Evolutionary conservation across 2,329 filamentous ascomycete genomes (phyloP).

Genomic region (Cadophora sp.): DNA sequence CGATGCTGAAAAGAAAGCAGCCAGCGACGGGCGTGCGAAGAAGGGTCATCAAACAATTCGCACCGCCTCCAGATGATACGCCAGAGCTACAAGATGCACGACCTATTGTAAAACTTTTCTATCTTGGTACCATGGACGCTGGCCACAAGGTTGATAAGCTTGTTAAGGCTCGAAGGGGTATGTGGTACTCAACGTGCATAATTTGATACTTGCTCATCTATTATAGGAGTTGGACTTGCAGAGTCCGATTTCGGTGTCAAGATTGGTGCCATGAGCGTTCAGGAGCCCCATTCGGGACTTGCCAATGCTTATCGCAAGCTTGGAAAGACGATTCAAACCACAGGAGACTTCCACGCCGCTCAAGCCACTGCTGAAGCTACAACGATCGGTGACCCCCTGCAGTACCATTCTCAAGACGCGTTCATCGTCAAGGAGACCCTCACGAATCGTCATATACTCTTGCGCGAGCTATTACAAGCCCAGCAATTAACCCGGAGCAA

Average conservation of each 20-base stretch:
- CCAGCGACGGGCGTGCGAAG: conserved; percentile 93
- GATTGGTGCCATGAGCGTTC: conserved; percentile 82
- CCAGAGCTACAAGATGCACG: conserved; percentile 90
- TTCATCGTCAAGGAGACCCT: conserved; percentile 98
- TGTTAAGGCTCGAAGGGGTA: conserved; percentile 91
- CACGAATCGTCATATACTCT: conserved; percentile 95
- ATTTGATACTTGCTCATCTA: conserved; percentile 42
- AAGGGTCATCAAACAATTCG: conserved; percentile 98
- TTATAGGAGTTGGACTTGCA: conserved; percentile 83
- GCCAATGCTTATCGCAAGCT: conserved; percentile 93
- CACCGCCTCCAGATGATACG: conserved; percentile 95
- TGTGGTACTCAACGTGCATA: conserved; percentile 35
- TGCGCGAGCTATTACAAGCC: conserved; percentile 90
- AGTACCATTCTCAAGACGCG: conserved; percentile 93
- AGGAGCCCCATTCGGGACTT: conserved; percentile 89
- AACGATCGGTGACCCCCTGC: conserved; percentile 89
- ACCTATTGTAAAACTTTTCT: conserved; percentile 93
- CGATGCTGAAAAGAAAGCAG: conserved; percentile 93
- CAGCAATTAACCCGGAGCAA: conserved; percentile 85
- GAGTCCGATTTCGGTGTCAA: conserved; percentile 95
- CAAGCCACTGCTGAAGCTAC: conserved; percentile 97
- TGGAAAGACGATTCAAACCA: conserved; percentile 89
- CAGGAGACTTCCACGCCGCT: conserved; percentile 93
- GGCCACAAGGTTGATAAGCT: conserved; percentile 95
- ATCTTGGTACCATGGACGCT: conserved; percentile 94